These are phyloP conservation scores for Vitis hybrid DNA, from an alignment of 177 flowering plant genomes.

Conservation along the genomic window DNA sequence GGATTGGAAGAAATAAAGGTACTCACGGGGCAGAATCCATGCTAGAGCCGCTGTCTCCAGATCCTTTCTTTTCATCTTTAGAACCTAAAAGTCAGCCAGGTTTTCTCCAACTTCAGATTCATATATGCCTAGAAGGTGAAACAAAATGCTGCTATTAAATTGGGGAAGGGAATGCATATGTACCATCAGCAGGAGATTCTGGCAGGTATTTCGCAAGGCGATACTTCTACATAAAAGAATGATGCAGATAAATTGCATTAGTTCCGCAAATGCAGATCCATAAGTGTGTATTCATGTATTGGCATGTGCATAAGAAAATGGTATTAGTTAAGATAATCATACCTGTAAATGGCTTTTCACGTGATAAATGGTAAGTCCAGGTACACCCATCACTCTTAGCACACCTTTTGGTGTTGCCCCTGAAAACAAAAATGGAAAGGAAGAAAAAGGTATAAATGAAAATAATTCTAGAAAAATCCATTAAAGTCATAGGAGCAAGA, in stretches of 20 bases:
- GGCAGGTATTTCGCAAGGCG: constrained; percentile 74
- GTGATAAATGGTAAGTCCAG: constrained; percentile 75
- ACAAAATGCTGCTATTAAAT: neutral
- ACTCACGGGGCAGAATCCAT: constrained; percentile 65
- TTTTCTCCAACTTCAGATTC: constrained; percentile 9
- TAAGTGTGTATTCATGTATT: neutral
- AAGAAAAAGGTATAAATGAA: neutral
- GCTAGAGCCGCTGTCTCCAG: constrained; percentile 49
- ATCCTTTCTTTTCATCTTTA: constrained; percentile 61
- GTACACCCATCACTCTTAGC: constrained; percentile 74
- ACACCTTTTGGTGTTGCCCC: constrained; percentile 86
- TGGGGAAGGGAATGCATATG: constrained; percentile 2
- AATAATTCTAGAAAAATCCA: neutral
- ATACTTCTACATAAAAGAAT: constrained; percentile 44
- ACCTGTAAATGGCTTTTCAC: constrained; percentile 84
- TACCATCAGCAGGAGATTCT: constrained; percentile 63
- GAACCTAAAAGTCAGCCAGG: constrained; percentile 32
- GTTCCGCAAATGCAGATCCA: neutral
- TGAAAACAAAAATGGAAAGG: constrained; percentile 19
- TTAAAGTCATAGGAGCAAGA: neutral
- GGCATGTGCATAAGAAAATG: neutral
- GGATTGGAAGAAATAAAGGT: constrained; percentile 9
- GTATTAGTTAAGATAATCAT: neutral
- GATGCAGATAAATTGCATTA: neutral
- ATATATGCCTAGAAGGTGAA: neutral